phyloP scores from a whole-genome alignment of 1,284 basidiomycete genomes.

The Ustilago shanxiensis region DNA sequence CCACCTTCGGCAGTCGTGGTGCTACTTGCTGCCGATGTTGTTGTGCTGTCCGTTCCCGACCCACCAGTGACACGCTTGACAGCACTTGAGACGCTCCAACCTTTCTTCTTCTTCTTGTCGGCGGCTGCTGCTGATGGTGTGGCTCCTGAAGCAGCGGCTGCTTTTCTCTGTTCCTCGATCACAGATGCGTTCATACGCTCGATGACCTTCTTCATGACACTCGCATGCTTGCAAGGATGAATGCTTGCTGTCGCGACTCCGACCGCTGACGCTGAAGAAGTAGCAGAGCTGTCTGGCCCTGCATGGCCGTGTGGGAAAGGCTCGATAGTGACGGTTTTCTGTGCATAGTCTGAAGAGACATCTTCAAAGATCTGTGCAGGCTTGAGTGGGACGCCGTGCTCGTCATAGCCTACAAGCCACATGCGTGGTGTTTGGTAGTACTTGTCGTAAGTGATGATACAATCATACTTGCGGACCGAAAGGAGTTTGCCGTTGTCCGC shows the following conservation, averaged over 20 bases:
- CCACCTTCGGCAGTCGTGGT: background rate
- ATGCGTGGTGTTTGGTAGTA: conserved; percentile 68
- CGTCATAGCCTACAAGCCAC: conserved; percentile 69
- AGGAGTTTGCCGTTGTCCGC: conserved; percentile 78
- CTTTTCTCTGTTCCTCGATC: conserved; percentile 71
- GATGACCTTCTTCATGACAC: conserved; percentile 99
- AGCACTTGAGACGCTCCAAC: conserved; percentile 77
- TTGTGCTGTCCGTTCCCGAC: conserved; percentile 7
- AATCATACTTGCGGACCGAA: conserved; percentile 97
- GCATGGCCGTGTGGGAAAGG: conserved; percentile 92
- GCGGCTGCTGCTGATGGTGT: conserved; percentile 61
- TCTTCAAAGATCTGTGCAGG: conserved; percentile 96
- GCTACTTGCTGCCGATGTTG: background rate
- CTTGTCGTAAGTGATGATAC: conserved; percentile 99
- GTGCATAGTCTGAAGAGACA: conserved; percentile 94
- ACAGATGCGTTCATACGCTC: conserved; percentile 87
- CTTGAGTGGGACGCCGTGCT: conserved; percentile 64
- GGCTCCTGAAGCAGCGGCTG: conserved; percentile 35
- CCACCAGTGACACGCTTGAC: conserved; percentile 80
- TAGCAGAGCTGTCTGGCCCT: conserved; percentile 40
- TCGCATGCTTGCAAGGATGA: conserved; percentile 98
- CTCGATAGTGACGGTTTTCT: conserved; percentile 99
- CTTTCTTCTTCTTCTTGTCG: conserved; percentile 80
- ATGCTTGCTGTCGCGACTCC: conserved; percentile 75
- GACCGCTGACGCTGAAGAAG: conserved; percentile 15